These are phyloP conservation scores for Gentiana macrophylla DNA, from an alignment of 257 asterid species.

Conservation along the genomic window DNA sequence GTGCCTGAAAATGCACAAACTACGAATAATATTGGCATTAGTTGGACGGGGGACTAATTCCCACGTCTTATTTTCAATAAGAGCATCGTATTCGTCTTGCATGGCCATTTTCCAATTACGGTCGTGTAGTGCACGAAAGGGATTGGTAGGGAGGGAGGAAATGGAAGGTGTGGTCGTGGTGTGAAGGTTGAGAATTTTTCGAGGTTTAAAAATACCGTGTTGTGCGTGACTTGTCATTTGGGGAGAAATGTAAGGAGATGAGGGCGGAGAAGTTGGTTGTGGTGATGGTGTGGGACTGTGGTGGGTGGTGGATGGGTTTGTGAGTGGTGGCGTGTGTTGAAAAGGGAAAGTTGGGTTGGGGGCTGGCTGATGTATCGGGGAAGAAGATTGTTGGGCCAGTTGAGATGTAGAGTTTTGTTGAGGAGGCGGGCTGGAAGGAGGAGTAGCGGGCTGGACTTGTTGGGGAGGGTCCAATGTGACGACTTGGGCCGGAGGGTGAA, in stretches of 20 bases:
- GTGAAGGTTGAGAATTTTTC: background rate
- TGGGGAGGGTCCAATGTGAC: background rate
- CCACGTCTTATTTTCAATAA: constrained; percentile 3
- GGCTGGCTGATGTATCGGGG: too few species aligned
- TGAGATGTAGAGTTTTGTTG: background rate
- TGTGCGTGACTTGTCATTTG: background rate
- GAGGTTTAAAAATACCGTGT: background rate
- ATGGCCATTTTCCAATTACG: background rate
- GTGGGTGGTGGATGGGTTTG: background rate
- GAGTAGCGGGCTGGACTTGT: background rate
- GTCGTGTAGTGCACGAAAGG: background rate
- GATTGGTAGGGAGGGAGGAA: background rate
- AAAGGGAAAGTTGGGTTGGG: background rate
- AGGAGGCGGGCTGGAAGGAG: background rate
- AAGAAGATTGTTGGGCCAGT: too few species aligned
- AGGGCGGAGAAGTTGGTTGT: background rate
- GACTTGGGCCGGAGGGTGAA: background rate
- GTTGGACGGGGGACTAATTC: background rate
- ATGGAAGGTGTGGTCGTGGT: background rate
- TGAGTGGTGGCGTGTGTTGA: background rate
- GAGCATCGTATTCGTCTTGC: background rate
- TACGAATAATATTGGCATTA: background rate
- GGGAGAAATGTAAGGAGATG: background rate
- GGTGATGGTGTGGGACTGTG: background rate
- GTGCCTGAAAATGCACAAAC: background rate